phyloP scores from a whole-genome alignment of 2,329 filamentous ascomycete species.

The Xenoacremonium recifei region DNA sequence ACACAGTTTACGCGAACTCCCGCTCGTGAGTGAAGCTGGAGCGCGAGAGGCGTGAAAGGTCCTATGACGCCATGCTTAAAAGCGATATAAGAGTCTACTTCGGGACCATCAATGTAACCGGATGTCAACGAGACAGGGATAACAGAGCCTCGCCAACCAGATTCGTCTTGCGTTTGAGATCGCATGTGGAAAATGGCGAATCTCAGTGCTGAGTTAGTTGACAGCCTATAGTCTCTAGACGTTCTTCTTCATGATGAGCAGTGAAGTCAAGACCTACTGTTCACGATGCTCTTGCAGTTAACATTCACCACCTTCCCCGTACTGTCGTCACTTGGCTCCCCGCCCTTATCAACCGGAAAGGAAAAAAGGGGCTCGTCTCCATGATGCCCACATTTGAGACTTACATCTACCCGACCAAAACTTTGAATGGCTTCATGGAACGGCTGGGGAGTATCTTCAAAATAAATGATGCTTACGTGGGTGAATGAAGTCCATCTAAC shows the following conservation, averaged over 20 bases:
- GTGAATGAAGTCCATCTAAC: no score
- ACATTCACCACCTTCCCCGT: conserved; percentile 10
- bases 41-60: conserved; percentile 6
- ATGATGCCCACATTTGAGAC: no score
- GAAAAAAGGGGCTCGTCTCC: no score
- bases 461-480: no score
- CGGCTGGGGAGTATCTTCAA: no score
- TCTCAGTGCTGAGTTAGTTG: conserved; percentile 3
- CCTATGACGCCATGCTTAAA: conserved; percentile 18
- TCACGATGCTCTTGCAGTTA: conserved; percentile 15
- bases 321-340: conserved; percentile 2
- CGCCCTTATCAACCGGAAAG: neutral
- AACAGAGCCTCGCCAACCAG: conserved; percentile 11
- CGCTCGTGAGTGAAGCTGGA: neutral
- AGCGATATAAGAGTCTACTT: conserved; percentile 11
- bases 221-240: neutral
- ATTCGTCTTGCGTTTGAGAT: conserved; percentile 1
- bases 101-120: conserved; percentile 17
- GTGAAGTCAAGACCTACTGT: conserved; percentile 8
- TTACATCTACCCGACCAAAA: no score
- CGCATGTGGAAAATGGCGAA: conserved; percentile 9
- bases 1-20: conserved; percentile 12
- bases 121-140: conserved; percentile 14
- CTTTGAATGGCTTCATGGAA: no score
- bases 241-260: no score